phyloP scores from a whole-genome alignment of 2,329 filamentous ascomycete species.

The Didymella exigua region DNA sequence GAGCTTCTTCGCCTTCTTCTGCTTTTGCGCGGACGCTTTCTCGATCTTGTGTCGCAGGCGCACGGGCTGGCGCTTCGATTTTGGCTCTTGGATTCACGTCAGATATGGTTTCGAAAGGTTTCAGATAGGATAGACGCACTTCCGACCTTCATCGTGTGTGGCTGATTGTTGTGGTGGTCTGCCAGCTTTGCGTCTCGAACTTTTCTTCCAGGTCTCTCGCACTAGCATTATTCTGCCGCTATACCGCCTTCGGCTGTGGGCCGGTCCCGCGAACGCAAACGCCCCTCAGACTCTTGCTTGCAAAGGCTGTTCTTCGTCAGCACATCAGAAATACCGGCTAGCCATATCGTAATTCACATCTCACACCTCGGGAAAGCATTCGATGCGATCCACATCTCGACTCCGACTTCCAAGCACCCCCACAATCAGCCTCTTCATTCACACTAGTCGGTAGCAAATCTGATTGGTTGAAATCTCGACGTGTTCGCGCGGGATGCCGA shows the following conservation, averaged over 20 bases:
- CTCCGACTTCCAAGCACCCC: background rate
- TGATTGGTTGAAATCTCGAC: slow-evolving; percentile 1
- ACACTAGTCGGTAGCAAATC: background rate
- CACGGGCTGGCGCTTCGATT: slow-evolving; percentile 88
- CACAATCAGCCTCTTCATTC: background rate
- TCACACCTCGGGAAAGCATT: background rate
- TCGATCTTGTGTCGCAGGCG: slow-evolving; percentile 95
- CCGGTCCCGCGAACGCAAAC: background rate
- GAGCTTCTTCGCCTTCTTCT: slow-evolving; percentile 84
- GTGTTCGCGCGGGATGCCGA: slow-evolving; percentile 6
- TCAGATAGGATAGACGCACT: slow-evolving; percentile 37
- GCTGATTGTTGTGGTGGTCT: slow-evolving; percentile 16
- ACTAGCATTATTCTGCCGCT: background rate
- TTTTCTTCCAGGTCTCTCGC: slow-evolving; percentile 12
- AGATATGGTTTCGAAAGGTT: background rate
- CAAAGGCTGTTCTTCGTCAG: background rate
- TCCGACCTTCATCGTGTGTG: slow-evolving; percentile 49
- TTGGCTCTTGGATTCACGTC: slow-evolving; percentile 69
- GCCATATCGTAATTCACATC: background rate
- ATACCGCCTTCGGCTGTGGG: background rate
- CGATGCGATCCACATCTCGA: background rate
- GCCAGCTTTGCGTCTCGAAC: slow-evolving; percentile 25
- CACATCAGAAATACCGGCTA: background rate
- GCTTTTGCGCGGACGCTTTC: slow-evolving; percentile 88
- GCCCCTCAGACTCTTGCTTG: background rate